Conservation (phyloP, 495 filamentous ascomycete genomes). For the Tuber microsphaerosporum region DNA sequence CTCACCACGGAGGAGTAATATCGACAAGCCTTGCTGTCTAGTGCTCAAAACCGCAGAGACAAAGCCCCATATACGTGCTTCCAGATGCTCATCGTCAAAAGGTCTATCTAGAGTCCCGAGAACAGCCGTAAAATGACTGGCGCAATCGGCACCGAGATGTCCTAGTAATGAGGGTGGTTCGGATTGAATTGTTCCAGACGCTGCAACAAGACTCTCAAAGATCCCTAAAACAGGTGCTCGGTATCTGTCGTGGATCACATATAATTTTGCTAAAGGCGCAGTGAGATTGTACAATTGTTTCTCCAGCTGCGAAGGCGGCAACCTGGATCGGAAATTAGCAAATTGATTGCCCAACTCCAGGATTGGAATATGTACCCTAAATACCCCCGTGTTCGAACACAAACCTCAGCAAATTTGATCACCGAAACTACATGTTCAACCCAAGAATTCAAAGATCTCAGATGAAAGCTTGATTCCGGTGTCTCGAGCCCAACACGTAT, state of each 20-base stretch:
- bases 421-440: slow-evolving; percentile 57
- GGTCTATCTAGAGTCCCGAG: slow-evolving; percentile 73
- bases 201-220: slow-evolving; percentile 63
- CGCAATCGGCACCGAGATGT: slow-evolving; percentile 71
- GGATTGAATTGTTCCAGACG: slow-evolving; percentile 45
- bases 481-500: slow-evolving; percentile 61
- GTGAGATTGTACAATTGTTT: slow-evolving; percentile 70
- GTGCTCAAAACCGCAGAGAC: slow-evolving; percentile 81
- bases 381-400: slow-evolving; percentile 63
- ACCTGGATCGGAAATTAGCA: slow-evolving; percentile 21
- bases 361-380: slow-evolving; percentile 44
- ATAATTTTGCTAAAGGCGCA: slow-evolving; percentile 68
- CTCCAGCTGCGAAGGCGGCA: slow-evolving; percentile 58
- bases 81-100: slow-evolving; percentile 54
- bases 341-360: background rate
- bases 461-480: slow-evolving; percentile 58
- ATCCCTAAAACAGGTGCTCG: slow-evolving; percentile 58
- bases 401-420: slow-evolving; percentile 58
- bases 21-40: slow-evolving; percentile 90
- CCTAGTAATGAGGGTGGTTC: slow-evolving; percentile 88
- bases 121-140: slow-evolving; percentile 73
- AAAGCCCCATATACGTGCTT: slow-evolving; percentile 70
- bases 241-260: slow-evolving; percentile 62
- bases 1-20: slow-evolving; percentile 81
- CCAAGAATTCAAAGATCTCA: slow-evolving; percentile 52